Evolutionary conservation across 805 yeast species (phyloP).

Genomic region (Metschnikowia chrysomelidarum): DNA sequence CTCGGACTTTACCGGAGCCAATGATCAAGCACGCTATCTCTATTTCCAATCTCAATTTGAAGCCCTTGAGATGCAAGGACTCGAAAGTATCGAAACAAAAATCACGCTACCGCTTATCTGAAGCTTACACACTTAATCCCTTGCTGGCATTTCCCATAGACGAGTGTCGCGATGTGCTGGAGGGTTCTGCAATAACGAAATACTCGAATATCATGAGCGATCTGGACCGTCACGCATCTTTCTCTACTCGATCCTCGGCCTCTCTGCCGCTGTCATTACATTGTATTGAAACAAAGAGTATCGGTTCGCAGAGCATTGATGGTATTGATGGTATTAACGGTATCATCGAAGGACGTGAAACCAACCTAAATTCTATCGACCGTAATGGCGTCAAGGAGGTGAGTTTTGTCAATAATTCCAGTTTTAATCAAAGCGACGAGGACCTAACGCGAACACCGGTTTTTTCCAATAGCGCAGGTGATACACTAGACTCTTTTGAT

Average conservation of each 20-base stretch:
- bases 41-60: conserved; percentile 35
- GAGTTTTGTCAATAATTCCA: no score
- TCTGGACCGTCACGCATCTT: conserved; percentile 2
- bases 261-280: conserved; percentile 4
- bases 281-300: no score
- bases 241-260: conserved; percentile 3
- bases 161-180: conserved; percentile 17
- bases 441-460: conserved; percentile 7
- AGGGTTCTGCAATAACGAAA: conserved; percentile 14
- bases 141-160: conserved; percentile 20
- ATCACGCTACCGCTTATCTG: conserved; percentile 39
- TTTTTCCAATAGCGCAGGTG: no score
- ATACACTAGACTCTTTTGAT: neutral
- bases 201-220: conserved; percentile 16
- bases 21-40: conserved; percentile 24
- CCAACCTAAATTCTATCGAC: no score
- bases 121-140: conserved; percentile 38
- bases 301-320: no score
- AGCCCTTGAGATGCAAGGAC: conserved; percentile 38
- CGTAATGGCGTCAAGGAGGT: no score
- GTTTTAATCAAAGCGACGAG: no score
- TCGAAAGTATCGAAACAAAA: conserved; percentile 38
- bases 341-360: no score
- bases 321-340: no score
- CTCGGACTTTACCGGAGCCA: conserved; percentile 1